phyloP scores from a whole-genome alignment of 2,329 filamentous ascomycete species.

The Botryotinia globosa region DNA sequence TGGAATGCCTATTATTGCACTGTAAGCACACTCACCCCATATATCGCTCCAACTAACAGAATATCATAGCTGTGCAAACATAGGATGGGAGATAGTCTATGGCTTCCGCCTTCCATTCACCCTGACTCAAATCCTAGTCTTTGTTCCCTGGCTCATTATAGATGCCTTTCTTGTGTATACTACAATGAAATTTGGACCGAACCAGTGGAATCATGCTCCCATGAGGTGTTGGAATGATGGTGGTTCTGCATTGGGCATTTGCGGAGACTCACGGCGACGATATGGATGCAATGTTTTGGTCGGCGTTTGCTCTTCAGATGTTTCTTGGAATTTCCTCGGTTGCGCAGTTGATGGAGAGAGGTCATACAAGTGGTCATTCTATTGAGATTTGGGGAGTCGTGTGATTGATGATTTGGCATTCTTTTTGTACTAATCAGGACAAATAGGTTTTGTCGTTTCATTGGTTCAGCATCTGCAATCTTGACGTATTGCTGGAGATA shows the following conservation, averaged over 20 bases:
- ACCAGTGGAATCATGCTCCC: not conserved
- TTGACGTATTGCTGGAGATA: constrained; percentile 4
- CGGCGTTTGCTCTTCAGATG: not conserved
- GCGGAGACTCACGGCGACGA: not conserved
- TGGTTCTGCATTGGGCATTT: not conserved
- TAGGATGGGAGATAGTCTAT: not conserved
- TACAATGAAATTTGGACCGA: not conserved
- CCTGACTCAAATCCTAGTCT: not conserved
- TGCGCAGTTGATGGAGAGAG: constrained; percentile 1
- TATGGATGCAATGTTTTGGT: not conserved
- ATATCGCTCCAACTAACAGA: not conserved
- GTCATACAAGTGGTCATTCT: not conserved
- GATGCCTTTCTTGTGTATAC: not conserved
- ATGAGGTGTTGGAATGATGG: not conserved
- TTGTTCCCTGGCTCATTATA: not conserved
- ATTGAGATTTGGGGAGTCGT: not conserved
- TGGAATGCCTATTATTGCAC: constrained; percentile 9
- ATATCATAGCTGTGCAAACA: not conserved
- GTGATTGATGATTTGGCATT: too few species aligned
- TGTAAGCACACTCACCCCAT: not conserved
- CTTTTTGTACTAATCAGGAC: not conserved
- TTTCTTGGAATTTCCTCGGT: not conserved
- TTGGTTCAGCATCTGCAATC: not conserved
- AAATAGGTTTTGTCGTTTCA: not conserved
- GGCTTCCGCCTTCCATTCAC: not conserved